Evolutionary conservation across 352 stramenopile genomes (phyloP).

Genomic region (Phytopythium delawarense): DNA sequence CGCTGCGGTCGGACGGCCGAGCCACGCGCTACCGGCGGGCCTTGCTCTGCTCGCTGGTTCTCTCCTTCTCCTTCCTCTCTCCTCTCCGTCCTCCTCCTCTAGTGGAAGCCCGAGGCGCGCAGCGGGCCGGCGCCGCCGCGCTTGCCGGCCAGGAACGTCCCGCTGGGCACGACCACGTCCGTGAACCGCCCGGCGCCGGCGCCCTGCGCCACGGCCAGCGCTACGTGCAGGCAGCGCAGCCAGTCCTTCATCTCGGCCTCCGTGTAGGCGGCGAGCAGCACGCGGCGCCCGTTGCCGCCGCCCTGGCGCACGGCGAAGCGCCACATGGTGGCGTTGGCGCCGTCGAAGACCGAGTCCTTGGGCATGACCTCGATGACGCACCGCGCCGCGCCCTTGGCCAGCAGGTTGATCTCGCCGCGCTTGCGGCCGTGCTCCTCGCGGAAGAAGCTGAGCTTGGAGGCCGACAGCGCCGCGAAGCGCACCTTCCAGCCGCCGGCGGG

Average conservation of each 20-base stretch:
- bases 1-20: background rate
- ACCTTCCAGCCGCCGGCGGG: slow-evolving; percentile 67
- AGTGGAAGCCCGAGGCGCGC: slow-evolving; percentile 39
- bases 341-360: slow-evolving; percentile 73
- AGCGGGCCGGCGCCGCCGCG: slow-evolving; percentile 41
- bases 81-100: background rate
- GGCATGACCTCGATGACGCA: slow-evolving; percentile 78
- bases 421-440: slow-evolving; percentile 63
- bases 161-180: slow-evolving; percentile 61
- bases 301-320: slow-evolving; percentile 57
- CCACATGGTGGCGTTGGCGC: slow-evolving; percentile 74
- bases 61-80: background rate
- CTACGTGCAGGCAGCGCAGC: slow-evolving; percentile 74
- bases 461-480: slow-evolving; percentile 64
- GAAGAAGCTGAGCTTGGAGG: slow-evolving; percentile 66
- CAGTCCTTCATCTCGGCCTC: slow-evolving; percentile 85
- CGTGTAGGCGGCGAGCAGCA: slow-evolving; percentile 72
- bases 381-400: slow-evolving; percentile 57
- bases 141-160: slow-evolving; percentile 57
- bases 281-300: slow-evolving; percentile 42
- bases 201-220: slow-evolving; percentile 45
- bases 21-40: background rate
- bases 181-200: slow-evolving; percentile 55
- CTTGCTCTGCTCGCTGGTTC: background rate
- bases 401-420: slow-evolving; percentile 60